A percentile compares a stretch with the other conserved stretches of the same genome.
These are phyloP conservation scores for Didymosphaeria variabile DNA, from an alignment of 2,329 filamentous ascomycete genomes.

Conservation along the genomic window DNA sequence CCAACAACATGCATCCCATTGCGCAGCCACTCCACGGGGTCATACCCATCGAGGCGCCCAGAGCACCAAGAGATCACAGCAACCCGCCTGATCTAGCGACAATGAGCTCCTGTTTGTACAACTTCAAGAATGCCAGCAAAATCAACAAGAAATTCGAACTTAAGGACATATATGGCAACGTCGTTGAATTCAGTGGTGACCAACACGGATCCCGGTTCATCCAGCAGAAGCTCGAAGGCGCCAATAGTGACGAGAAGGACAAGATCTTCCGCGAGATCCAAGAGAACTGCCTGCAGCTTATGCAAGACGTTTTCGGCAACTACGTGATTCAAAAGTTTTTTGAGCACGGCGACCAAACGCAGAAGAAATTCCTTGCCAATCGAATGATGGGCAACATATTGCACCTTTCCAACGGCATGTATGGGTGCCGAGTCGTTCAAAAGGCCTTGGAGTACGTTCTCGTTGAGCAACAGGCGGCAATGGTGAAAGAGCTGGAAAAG, in stretches of 20 bases:
- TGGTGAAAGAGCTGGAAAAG: conserved; percentile 83
- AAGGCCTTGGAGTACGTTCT: conserved; percentile 93
- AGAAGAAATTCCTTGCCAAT: conserved; percentile 86
- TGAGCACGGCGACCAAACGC: conserved; percentile 90
- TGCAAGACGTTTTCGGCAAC: conserved; percentile 97
- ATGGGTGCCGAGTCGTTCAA: conserved; percentile 94
- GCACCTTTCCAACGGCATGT: conserved; percentile 84
- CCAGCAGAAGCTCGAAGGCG: conserved; percentile 87
- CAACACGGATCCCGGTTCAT: conserved; percentile 97
- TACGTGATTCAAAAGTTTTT: conserved; percentile 99
- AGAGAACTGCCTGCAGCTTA: conserved; percentile 83
- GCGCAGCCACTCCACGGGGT: conserved; percentile 43
- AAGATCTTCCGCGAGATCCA: conserved; percentile 88
- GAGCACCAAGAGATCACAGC: conserved; percentile 57
- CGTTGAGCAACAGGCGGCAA: conserved; percentile 85
- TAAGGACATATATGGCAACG: conserved; percentile 84
- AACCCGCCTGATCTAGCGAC: conserved; percentile 66
- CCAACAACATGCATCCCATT: conserved; percentile 40
- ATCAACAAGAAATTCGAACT: conserved; percentile 80
- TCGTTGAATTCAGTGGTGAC: conserved; percentile 95
- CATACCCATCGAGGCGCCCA: conserved; percentile 52
- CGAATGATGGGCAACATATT: conserved; percentile 89
- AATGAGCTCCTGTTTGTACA: conserved; percentile 77
- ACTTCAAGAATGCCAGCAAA: conserved; percentile 80
- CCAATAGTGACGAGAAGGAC: conserved; percentile 96